Evolutionary conservation across 2,329 filamentous ascomycete species (phyloP).

Genomic region (Hansfordia pulvinata): DNA sequence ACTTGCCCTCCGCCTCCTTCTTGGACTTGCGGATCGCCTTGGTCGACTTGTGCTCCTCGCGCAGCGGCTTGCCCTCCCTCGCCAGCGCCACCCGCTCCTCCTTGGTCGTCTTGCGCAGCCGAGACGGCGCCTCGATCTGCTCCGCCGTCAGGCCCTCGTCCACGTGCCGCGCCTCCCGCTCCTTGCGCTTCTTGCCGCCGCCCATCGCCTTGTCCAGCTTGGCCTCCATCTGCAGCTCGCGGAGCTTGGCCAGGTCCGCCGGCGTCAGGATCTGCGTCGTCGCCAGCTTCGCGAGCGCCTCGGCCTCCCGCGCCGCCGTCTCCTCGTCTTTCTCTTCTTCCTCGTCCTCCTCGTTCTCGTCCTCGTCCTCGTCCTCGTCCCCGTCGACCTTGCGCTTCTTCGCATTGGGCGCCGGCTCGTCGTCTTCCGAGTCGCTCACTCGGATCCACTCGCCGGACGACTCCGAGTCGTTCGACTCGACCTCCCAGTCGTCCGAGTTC

Average conservation of each 20-base stretch:
- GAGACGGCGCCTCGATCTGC: constrained; percentile 78
- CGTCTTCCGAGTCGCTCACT: constrained; percentile 72
- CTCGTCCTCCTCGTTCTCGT: constrained; percentile 16
- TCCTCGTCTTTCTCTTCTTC: constrained; percentile 25
- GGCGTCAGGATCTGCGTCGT: constrained; percentile 90
- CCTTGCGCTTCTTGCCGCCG: constrained; percentile 29
- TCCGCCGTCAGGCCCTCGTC: constrained; percentile 85
- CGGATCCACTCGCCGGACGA: constrained; percentile 89
- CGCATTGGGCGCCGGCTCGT: constrained; percentile 55
- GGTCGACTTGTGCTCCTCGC: constrained; percentile 72
- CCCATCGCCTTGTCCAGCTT: constrained; percentile 52
- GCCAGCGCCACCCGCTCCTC: constrained; percentile 80
- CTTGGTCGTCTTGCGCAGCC: constrained; percentile 72
- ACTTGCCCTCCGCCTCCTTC: constrained; percentile 84
- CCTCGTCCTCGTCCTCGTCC: constrained; percentile 13
- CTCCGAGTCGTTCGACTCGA: constrained; percentile 43
- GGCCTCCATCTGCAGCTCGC: constrained; percentile 68
- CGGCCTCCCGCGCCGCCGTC: constrained; percentile 23
- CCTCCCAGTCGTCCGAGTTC: constrained; percentile 46
- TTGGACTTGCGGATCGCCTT: constrained; percentile 74
- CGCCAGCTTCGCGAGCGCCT: constrained; percentile 61
- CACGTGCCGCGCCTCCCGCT: constrained; percentile 47
- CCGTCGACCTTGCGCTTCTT: constrained; percentile 50
- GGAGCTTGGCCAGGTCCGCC: constrained; percentile 87
- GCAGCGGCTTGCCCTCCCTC: constrained; percentile 66